phyloP scores from a whole-genome alignment of 805 yeast genomes.

The Scheffersomyces ergatensis region DNA sequence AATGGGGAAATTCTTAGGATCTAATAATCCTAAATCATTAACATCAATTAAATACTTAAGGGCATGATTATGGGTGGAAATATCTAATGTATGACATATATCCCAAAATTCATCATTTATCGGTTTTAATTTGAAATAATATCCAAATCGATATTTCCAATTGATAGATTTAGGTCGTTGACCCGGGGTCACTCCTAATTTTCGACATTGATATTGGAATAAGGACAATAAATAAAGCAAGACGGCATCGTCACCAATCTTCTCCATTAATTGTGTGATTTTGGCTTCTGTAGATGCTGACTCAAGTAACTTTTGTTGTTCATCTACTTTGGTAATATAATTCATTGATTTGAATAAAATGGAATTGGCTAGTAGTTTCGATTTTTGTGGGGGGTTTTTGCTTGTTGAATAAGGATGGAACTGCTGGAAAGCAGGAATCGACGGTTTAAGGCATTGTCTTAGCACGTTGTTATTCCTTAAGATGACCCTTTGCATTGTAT shows the following conservation, averaged over 20 bases:
- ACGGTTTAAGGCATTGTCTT: too few relatives aligned
- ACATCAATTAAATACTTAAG: constrained; percentile 19
- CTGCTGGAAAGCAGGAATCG: too few relatives aligned
- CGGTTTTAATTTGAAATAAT: constrained; percentile 20
- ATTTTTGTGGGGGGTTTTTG: too few relatives aligned
- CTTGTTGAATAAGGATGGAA: too few relatives aligned
- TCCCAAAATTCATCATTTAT: constrained; percentile 39
- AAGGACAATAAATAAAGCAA: constrained; percentile 25
- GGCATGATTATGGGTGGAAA: constrained; percentile 28
- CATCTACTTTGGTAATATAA: constrained; percentile 27
- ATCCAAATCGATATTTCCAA: constrained; percentile 15
- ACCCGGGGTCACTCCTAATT: constrained; percentile 18
- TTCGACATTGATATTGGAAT: constrained; percentile 29
- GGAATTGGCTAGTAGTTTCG: too few relatives aligned
- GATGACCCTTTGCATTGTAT: too few relatives aligned
- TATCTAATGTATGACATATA: constrained; percentile 23
- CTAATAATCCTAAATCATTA: constrained; percentile 32
- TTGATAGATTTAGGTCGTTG: too few relatives aligned
- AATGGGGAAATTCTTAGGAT: constrained; percentile 33
- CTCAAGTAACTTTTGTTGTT: constrained; percentile 17
- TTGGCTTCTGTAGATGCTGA: constrained; percentile 17
- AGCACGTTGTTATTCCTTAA: too few relatives aligned
- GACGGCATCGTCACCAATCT: constrained; percentile 24
- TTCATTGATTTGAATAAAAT: constrained; percentile 17
- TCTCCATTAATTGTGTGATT: constrained; percentile 19